Evolutionary conservation across 2,329 filamentous ascomycete species (phyloP).

Genomic region (Verruconis gallopava): DNA sequence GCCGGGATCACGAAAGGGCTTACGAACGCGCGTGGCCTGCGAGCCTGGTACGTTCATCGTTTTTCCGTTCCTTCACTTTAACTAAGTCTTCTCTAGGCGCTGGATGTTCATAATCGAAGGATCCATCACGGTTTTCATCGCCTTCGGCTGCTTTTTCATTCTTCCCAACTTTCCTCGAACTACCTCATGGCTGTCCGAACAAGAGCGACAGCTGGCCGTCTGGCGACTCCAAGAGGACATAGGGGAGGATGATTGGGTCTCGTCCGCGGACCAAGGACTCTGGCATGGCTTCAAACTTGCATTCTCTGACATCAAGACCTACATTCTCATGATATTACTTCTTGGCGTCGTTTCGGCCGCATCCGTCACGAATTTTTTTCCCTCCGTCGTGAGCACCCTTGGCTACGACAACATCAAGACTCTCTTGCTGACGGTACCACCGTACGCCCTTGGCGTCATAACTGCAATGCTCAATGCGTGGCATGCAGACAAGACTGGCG

Average conservation of each 20-base stretch:
- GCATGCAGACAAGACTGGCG: slow-evolving; percentile 58
- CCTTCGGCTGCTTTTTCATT: slow-evolving; percentile 43
- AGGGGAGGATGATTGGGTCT: slow-evolving; percentile 27
- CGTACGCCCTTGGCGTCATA: slow-evolving; percentile 44
- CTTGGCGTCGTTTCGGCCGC: slow-evolving; percentile 25
- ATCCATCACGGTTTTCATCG: slow-evolving; percentile 48
- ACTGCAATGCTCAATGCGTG: slow-evolving; percentile 52
- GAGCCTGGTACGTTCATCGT: slow-evolving; percentile 38
- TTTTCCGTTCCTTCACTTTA: not conserved
- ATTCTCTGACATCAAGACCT: slow-evolving; percentile 26
- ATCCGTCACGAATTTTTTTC: slow-evolving; percentile 33
- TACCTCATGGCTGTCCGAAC: slow-evolving; percentile 26
- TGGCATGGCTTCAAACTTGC: slow-evolving; percentile 29
- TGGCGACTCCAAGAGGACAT: slow-evolving; percentile 26
- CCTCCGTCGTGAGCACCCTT: slow-evolving; percentile 22
- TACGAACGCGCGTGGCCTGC: slow-evolving; percentile 42
- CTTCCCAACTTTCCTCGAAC: slow-evolving; percentile 54
- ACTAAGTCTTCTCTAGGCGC: slow-evolving; percentile 22
- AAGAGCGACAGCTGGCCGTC: slow-evolving; percentile 25
- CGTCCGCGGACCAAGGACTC: slow-evolving; percentile 23
- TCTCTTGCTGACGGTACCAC: slow-evolving; percentile 38
- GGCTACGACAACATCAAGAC: slow-evolving; percentile 33
- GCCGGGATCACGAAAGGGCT: slow-evolving; percentile 54
- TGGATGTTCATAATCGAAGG: slow-evolving; percentile 63
- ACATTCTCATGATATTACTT: slow-evolving; percentile 25